These are phyloP conservation scores for Iberis amara DNA, from an alignment of 441 rosid species.

Conservation along the genomic window DNA sequence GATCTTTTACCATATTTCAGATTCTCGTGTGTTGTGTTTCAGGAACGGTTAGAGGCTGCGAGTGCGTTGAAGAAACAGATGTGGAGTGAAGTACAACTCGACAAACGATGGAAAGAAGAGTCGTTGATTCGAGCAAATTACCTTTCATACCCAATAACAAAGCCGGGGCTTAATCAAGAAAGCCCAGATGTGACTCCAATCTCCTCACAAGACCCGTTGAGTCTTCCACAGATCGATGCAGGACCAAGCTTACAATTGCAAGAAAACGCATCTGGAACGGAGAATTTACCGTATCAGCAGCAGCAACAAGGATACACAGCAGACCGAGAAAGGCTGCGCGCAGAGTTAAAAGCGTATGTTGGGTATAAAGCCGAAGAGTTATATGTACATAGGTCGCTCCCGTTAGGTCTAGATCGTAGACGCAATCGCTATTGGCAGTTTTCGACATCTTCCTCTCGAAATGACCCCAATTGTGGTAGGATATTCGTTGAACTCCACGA, in stretches of 20 bases:
- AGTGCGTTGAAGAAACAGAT: slow-evolving; percentile 81
- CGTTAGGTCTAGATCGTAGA: slow-evolving; percentile 84
- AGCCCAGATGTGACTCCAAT: slow-evolving; percentile 44
- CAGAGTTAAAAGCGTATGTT: slow-evolving; percentile 63
- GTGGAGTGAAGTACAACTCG: slow-evolving; percentile 90
- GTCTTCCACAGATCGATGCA: slow-evolving; percentile 35
- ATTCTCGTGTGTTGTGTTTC: slow-evolving; percentile 26
- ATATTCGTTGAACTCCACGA: slow-evolving; percentile 67
- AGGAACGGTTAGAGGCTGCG: slow-evolving; percentile 89
- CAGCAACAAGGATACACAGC: slow-evolving; percentile 55
- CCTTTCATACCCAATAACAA: slow-evolving; percentile 43
- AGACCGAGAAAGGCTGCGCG: slow-evolving; percentile 66
- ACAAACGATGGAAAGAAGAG: slow-evolving; percentile 82
- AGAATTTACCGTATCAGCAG: slow-evolving; percentile 46
- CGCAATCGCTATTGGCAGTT: slow-evolving; percentile 83
- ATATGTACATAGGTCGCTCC: slow-evolving; percentile 69
- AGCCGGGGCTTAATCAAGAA: slow-evolving; percentile 43
- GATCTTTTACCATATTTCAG: slow-evolving; percentile 11
- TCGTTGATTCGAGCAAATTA: slow-evolving; percentile 41
- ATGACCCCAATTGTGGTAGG: slow-evolving; percentile 83
- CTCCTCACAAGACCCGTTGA: slow-evolving; percentile 33
- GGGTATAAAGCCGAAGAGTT: slow-evolving; percentile 79
- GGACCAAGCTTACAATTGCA: slow-evolving; percentile 53
- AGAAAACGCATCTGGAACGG: slow-evolving; percentile 48
- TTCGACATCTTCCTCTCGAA: slow-evolving; percentile 53